Base-by-base conservation (phyloP, 257 asterid species). In the Datura wrightii region DNA sequence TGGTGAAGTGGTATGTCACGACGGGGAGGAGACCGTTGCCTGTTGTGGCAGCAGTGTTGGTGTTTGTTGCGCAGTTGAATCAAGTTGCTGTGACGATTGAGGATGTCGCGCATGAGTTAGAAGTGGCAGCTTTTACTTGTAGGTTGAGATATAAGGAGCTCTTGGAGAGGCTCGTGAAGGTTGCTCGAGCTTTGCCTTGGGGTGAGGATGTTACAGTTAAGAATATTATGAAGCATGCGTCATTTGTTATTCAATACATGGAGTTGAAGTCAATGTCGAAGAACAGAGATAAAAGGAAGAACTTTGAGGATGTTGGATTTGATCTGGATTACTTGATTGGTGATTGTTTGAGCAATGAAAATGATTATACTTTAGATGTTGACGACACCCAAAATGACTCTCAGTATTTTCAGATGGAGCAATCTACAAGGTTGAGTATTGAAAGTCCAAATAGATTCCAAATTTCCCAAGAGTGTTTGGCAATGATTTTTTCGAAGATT, bases 21-120 rank as follows among this genome's bases (percentile, higher is more conserved):
- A 94, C 98, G 0, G 98, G 98, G 58, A 90, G 97, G 88, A 87
- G 89, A 83, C 98, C 97, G 0, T 88, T 92, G 91, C 98, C 97
- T 2, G 93, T 93, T 84, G 98, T 94, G 88, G 97, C 90, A 34
- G 98, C 97, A 6, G 92, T 94, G 48, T 87, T 93, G 92, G 91
- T 92, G 69, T 91, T 94, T 86, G 94, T 93, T 59, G 91, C 89
- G 4, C 88, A 89, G 83, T 59, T 96, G 88, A 96, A 96, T 87
- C 83, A 86, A 70, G 83, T 92, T 18, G 83, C 60, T 3, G 87
- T 92, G 41, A 93, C 85, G 84, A 92, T 94, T 34, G 95, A 93
- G 58, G 92, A 91, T 46, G 81, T 94, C 80, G 97, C 94, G 0
- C 55, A 59, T 36, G 93, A 93, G 74, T 83, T 96, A 83, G 88